Conservation (phyloP, 2,329 filamentous ascomycete genomes). For the Colletotrichum caudatum region DNA sequence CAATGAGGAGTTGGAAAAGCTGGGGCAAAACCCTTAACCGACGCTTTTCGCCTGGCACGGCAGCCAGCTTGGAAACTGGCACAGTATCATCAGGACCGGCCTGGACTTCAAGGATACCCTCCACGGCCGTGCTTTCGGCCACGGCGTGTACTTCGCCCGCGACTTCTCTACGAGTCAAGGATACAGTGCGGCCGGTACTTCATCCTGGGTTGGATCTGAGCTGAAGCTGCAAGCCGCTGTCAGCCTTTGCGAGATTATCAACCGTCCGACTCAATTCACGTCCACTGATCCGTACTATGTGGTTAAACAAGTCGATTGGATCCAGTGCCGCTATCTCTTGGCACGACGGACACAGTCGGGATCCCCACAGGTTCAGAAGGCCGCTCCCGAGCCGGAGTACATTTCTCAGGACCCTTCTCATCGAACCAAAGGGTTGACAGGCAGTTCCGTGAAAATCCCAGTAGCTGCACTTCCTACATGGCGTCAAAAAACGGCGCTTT, state of each 20-base stretch:
- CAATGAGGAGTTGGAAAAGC: conserved; percentile 67
- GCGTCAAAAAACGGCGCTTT: conserved; percentile 11
- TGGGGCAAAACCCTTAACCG: conserved; percentile 61
- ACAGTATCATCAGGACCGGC: conserved; percentile 87
- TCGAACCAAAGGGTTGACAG: conserved; percentile 28
- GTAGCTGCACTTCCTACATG: conserved; percentile 45
- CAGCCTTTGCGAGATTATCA: conserved; percentile 88
- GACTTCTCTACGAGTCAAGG: conserved; percentile 66
- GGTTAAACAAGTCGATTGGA: conserved; percentile 83
- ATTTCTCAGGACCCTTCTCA: conserved; percentile 47
- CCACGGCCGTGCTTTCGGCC: conserved; percentile 78
- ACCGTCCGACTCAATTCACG: conserved; percentile 73
- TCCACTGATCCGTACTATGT: conserved; percentile 73
- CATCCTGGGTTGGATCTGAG: conserved; percentile 74
- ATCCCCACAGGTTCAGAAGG: not conserved
- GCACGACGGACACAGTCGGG: conserved; percentile 47
- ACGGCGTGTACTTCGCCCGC: conserved; percentile 85
- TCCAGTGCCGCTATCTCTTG: conserved; percentile 89
- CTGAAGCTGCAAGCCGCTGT: conserved; percentile 71
- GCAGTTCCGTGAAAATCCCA: conserved; percentile 45
- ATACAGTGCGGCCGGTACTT: conserved; percentile 55
- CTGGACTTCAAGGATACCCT: conserved; percentile 74
- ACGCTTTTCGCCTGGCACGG: conserved; percentile 92
- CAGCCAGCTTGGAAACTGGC: conserved; percentile 83
- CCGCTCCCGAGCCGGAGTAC: conserved; percentile 38